These are phyloP conservation scores for Mycena galopus DNA, from an alignment of 768 basidiomycete genomes.

Conservation along the genomic window DNA sequence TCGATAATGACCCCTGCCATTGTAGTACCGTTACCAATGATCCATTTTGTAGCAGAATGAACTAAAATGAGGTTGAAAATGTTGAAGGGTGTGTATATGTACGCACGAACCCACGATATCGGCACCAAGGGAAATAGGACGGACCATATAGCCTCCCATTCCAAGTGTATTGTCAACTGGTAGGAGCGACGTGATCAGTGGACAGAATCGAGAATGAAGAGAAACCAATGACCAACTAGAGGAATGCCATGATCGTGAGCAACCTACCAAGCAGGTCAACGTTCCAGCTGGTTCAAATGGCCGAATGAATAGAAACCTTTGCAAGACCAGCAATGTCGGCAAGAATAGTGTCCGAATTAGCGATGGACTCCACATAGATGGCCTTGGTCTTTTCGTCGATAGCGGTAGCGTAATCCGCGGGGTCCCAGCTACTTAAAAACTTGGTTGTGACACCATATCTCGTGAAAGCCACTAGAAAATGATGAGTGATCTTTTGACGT, in stretches of 20 bases:
- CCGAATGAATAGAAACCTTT: constrained; percentile 49
- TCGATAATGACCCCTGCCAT: constrained; percentile 72
- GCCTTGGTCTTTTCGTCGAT: constrained; percentile 75
- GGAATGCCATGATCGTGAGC: constrained; percentile 74
- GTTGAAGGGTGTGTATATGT: too few relatives aligned
- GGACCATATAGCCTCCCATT: constrained; percentile 75
- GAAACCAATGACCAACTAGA: constrained; percentile 51
- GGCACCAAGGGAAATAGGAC: constrained; percentile 67
- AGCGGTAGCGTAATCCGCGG: constrained; percentile 60
- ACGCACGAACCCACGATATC: not conserved
- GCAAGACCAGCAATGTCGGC: constrained; percentile 69
- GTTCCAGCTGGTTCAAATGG: too few relatives aligned
- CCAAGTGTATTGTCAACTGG: constrained; percentile 76
- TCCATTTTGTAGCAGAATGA: constrained; percentile 76
- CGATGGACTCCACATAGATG: constrained; percentile 71
- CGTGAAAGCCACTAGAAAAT: constrained; percentile 61
- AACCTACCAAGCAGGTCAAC: constrained; percentile 48
- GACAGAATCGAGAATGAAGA: not conserved
- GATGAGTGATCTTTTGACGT: not conserved
- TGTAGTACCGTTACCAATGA: constrained; percentile 70
- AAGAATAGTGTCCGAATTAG: constrained; percentile 73
- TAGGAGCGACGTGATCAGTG: not conserved
- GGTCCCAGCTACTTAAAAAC: constrained; percentile 63
- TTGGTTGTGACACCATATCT: constrained; percentile 68
- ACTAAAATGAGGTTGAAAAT: constrained; percentile 48